A percentile compares a stretch with the other conserved stretches of the same genome.
Conservation (phyloP, 768 basidiomycete species). For the Russula compacta region DNA sequence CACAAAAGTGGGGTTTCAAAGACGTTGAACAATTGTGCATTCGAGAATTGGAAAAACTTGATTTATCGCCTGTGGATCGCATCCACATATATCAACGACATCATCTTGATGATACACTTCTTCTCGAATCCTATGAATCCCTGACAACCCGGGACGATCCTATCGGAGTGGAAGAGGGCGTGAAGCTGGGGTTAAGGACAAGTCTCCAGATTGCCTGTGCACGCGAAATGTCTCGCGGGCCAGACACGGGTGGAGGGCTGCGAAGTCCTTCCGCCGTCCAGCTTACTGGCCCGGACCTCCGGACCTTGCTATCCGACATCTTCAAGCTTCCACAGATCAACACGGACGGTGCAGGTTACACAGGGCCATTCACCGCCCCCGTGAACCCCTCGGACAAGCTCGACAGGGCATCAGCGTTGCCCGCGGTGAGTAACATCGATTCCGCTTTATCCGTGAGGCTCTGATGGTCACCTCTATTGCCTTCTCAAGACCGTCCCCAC, state of each 20-base stretch:
- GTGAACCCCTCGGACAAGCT: neutral
- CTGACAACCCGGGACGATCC: constrained; percentile 32
- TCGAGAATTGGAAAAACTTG: constrained; percentile 32
- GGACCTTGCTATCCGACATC: neutral
- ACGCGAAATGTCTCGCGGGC: constrained; percentile 27
- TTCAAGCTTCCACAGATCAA: neutral
- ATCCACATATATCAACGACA: constrained; percentile 33
- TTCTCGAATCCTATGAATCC: constrained; percentile 29
- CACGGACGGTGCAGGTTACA: neutral
- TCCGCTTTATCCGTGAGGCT: neutral
- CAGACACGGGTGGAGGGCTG: neutral
- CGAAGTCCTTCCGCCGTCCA: constrained; percentile 9
- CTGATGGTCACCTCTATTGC: neutral
- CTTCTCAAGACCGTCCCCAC: constrained; percentile 3
- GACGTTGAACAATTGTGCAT: constrained; percentile 33
- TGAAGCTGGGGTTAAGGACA: constrained; percentile 34
- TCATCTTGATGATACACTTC: constrained; percentile 28
- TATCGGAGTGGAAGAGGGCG: constrained; percentile 32
- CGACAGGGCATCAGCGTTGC: constrained; percentile 5
- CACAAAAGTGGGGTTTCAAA: constrained; percentile 35
- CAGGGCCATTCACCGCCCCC: constrained; percentile 2
- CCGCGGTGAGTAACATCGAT: neutral
- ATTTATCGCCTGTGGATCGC: constrained; percentile 30
- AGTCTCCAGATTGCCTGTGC: constrained; percentile 31
- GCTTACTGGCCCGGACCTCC: neutral